Conservation (phyloP, 2,329 filamentous ascomycete species). For the Aureobasidium sp. region DNA sequence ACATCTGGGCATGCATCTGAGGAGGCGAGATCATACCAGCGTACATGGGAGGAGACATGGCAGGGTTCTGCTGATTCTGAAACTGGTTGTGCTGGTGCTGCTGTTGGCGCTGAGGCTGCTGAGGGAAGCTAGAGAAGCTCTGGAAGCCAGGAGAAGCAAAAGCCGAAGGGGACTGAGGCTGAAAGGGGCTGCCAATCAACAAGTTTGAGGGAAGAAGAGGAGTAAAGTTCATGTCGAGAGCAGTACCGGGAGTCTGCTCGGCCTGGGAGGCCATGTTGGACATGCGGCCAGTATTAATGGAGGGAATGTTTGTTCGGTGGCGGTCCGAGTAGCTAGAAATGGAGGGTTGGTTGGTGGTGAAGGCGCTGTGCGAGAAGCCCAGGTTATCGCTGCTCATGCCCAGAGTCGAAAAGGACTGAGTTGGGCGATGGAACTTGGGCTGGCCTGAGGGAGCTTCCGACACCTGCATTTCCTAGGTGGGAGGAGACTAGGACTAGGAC, state of each 20-base stretch:
- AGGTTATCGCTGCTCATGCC: constrained; percentile 65
- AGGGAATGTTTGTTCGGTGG: constrained; percentile 78
- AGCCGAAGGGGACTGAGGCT: constrained; percentile 82
- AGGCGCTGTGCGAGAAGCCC: constrained; percentile 87
- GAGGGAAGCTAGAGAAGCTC: constrained; percentile 69
- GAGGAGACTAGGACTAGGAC: not conserved
- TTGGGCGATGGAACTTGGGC: constrained; percentile 39
- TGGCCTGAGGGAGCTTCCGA: constrained; percentile 53
- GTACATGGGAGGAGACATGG: constrained; percentile 74
- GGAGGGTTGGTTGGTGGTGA: constrained; percentile 66
- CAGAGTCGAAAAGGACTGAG: constrained; percentile 68
- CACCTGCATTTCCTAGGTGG: constrained; percentile 61
- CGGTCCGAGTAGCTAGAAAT: constrained; percentile 77
- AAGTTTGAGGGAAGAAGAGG: constrained; percentile 90
- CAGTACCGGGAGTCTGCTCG: constrained; percentile 78
- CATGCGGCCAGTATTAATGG: constrained; percentile 73
- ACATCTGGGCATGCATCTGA: constrained; percentile 70
- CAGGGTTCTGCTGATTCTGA: constrained; percentile 52
- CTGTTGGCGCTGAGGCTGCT: constrained; percentile 44
- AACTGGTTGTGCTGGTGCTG: constrained; percentile 47
- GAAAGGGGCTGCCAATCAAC: constrained; percentile 91
- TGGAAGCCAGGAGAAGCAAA: constrained; percentile 92
- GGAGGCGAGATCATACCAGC: constrained; percentile 81
- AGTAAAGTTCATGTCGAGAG: constrained; percentile 97
- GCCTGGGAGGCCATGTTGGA: constrained; percentile 55